Percentiles rank a stretch among this genome's conserved stretches.
Conservation (phyloP, 495 filamentous ascomycete species). For the Daldinia bambusicola region DNA sequence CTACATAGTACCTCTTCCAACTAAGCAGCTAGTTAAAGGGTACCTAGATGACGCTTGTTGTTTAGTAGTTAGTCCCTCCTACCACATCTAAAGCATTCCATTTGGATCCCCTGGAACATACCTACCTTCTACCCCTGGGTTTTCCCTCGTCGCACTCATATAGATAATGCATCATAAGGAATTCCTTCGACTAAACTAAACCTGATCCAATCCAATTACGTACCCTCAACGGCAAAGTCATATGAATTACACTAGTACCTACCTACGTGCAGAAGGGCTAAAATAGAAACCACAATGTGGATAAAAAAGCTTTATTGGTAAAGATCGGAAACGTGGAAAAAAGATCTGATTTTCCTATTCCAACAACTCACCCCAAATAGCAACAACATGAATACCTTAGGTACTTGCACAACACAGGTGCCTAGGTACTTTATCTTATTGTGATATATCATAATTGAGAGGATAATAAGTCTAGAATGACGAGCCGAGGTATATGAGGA, state of each 20-base stretch:
- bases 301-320: constrained; percentile 11
- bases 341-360: neutral
- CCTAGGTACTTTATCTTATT: too few species aligned
- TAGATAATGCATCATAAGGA: neutral
- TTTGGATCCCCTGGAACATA: constrained; percentile 11
- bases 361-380: neutral
- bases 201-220: neutral
- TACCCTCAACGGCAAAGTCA: neutral
- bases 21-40: neutral
- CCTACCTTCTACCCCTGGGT: neutral
- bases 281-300: constrained; percentile 18
- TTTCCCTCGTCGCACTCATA: constrained; percentile 6
- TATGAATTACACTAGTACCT: neutral
- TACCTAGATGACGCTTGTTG: neutral
- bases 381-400: too few species aligned
- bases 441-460: too few species aligned
- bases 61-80: neutral
- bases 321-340: constrained; percentile 10
- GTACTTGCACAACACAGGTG: too few species aligned
- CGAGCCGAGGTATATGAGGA: constrained; percentile 4
- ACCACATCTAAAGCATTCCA: constrained; percentile 12
- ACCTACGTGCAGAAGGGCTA: neutral
- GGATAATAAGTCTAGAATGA: too few species aligned
- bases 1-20: too few species aligned
- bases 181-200: neutral